These are phyloP conservation scores for Sporothrix brunneoviolacea DNA, from an alignment of 2,329 filamentous ascomycete genomes.

Conservation along the genomic window DNA sequence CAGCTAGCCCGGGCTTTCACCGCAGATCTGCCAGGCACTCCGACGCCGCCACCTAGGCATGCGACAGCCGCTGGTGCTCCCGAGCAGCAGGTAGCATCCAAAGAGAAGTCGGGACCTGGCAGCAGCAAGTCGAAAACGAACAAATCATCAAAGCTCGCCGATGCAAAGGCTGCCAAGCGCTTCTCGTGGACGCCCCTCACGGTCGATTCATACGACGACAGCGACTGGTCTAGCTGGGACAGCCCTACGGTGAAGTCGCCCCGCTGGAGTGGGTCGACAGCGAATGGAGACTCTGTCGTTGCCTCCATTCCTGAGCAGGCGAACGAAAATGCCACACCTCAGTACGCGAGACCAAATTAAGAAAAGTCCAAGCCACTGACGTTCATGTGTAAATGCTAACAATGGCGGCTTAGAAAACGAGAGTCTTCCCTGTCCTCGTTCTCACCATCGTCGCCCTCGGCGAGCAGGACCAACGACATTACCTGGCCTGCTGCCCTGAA, in stretches of 20 bases:
- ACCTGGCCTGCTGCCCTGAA: slow-evolving; percentile 62
- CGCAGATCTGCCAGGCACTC: slow-evolving; percentile 22
- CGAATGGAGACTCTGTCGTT: slow-evolving; percentile 40
- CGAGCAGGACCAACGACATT: slow-evolving; percentile 46
- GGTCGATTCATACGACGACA: slow-evolving; percentile 51
- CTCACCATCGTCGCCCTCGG: slow-evolving; percentile 21
- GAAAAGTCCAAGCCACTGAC: too few species aligned
- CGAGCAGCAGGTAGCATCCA: background rate
- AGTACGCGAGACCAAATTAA: too few species aligned
- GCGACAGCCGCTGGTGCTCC: background rate
- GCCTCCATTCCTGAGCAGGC: slow-evolving; percentile 39
- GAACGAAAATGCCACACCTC: slow-evolving; percentile 39
- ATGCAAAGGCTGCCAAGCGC: slow-evolving; percentile 41
- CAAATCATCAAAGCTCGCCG: slow-evolving; percentile 22
- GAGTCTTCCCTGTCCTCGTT: slow-evolving; percentile 1
- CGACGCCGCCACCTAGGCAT: slow-evolving; percentile 18
- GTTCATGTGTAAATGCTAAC: background rate
- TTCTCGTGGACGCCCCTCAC: slow-evolving; percentile 56
- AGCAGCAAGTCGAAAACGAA: background rate
- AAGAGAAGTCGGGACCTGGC: background rate
- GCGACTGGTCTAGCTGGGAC: slow-evolving; percentile 62
- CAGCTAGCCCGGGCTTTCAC: slow-evolving; percentile 37
- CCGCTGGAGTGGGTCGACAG: slow-evolving; percentile 58
- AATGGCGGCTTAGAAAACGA: slow-evolving; percentile 4
- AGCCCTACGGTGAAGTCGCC: slow-evolving; percentile 43